Base-by-base conservation (phyloP, 495 filamentous ascomycete genomes). In the Talaromyces liani region DNA sequence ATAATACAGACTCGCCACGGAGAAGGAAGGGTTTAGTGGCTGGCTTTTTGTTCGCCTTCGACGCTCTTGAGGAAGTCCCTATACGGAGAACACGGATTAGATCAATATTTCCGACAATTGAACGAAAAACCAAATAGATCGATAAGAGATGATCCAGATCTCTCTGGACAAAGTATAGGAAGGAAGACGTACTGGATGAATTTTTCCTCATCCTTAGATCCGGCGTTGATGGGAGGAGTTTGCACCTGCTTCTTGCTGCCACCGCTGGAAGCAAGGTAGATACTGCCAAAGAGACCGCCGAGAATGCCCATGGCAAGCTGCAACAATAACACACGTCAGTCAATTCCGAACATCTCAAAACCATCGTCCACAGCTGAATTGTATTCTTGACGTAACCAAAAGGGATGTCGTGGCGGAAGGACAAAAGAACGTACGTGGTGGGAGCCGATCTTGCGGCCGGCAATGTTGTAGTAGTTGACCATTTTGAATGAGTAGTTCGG, bases 281-380 rank as follows among this genome's bases (percentile, higher is more conserved):
- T 70, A 63, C 83, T 82, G 68, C 79, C 84, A 71, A 88, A 87
- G 22, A 88, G 69, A 29, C 85, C 76, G 70, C 81, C 87, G 67
- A 98, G 89, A 65, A 87, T 88, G 64, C 80, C 82, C 80, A 97
- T 97, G 68, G 94, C 82, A 71, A 98, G 91, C 94, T 98, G 71
- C 65, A 6, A 27, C 18, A 22, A 49, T 2, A 49, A 20, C 45
- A 56, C 27, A 56, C 22, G 27, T 56, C 27, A 56, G 53, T 56
- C 27, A 25, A 29, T 56, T 56, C n/a, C 45, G 45, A 49, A 12
- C 3, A 18, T 49, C 18, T 49, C n/a, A 20, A 20, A 2, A 20
- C 6, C 16, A 49, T 7, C 7, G 45, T 49, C 45, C 45, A 49
- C 36, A 41, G 14, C 36, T 41, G 36, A 9, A 20, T 9, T 49